Evolutionary conservation across 371 early-diverging fungal species (phyloP).

Genomic region (Mucor circinelloides): DNA sequence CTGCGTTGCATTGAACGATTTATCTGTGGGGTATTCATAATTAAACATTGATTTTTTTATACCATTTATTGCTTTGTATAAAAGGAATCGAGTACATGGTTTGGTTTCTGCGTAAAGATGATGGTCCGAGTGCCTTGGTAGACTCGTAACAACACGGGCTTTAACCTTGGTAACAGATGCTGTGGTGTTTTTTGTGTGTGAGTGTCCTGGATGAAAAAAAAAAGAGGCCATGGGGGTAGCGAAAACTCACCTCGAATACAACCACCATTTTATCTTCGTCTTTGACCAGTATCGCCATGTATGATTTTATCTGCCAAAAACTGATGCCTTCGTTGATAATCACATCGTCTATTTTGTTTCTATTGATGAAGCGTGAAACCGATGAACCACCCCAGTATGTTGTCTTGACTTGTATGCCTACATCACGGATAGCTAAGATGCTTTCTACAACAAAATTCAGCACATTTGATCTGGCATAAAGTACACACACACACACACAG

Average conservation of each 20-base stretch:
- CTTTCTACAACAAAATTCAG: slow-evolving; percentile 46
- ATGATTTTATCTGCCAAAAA: slow-evolving; percentile 74
- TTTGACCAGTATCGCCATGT: slow-evolving; percentile 70
- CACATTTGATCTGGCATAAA: background rate
- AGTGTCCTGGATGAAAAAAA: no score
- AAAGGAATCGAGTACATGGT: background rate
- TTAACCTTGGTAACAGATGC: slow-evolving; percentile 59
- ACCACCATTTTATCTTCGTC: slow-evolving; percentile 67
- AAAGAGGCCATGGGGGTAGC: no score
- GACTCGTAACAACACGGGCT: slow-evolving; percentile 53
- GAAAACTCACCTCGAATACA: slow-evolving; percentile 64
- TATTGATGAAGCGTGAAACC: slow-evolving; percentile 65
- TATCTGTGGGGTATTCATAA: slow-evolving; percentile 54
- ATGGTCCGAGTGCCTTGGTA: slow-evolving; percentile 60
- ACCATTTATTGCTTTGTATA: slow-evolving; percentile 13
- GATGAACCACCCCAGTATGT: slow-evolving; percentile 58
- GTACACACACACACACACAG: no score
- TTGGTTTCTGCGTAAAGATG: slow-evolving; percentile 47
- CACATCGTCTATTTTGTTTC: slow-evolving; percentile 62
- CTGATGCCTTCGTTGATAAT: slow-evolving; percentile 80
- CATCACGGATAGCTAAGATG: slow-evolving; percentile 61
- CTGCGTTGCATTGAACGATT: slow-evolving; percentile 90
- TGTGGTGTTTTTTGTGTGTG: slow-evolving; percentile 12
- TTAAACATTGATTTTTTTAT: background rate
- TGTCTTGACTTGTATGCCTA: slow-evolving; percentile 75